These are phyloP conservation scores for Fraxinus latifolia DNA, from an alignment of 305 asterid genomes.

Conservation along the genomic window DNA sequence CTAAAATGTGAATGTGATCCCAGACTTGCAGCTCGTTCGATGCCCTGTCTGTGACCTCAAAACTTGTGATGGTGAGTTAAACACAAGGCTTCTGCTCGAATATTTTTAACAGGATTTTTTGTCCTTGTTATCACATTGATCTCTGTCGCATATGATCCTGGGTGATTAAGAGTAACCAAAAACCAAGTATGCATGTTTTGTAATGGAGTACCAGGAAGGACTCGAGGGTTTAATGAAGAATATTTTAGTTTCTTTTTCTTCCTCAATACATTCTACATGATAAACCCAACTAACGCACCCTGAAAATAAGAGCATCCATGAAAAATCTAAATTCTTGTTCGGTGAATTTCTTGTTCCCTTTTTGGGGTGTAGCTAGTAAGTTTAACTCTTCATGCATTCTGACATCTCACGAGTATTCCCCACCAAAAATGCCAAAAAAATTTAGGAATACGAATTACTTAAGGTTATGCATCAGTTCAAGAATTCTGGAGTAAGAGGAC, in stretches of 20 bases:
- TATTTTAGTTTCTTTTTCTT: neutral
- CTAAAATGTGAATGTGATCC: conserved; percentile 20
- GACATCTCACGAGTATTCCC: neutral
- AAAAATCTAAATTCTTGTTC: neutral
- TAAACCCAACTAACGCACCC: neutral
- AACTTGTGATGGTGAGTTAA: conserved; percentile 81
- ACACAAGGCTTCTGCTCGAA: neutral
- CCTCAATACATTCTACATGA: neutral
- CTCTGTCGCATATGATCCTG: neutral
- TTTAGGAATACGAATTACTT: neutral
- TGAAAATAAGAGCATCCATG: neutral
- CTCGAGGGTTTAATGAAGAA: neutral
- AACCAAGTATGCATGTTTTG: neutral
- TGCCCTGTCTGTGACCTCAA: conserved; percentile 94
- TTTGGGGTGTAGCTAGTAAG: neutral
- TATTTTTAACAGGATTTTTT: neutral
- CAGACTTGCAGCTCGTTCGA: conserved; percentile 95
- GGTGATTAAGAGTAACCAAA: neutral
- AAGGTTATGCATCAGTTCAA: neutral
- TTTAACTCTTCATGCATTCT: neutral
- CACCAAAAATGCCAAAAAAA: neutral
- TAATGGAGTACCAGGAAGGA: neutral
- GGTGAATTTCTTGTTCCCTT: neutral
- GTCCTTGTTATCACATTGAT: neutral
- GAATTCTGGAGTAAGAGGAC: neutral